A percentile compares a stretch with the other conserved stretches of the same genome.
These are phyloP conservation scores for Mycena sp. DNA, from an alignment of 1,284 basidiomycete genomes.

Conservation along the genomic window DNA sequence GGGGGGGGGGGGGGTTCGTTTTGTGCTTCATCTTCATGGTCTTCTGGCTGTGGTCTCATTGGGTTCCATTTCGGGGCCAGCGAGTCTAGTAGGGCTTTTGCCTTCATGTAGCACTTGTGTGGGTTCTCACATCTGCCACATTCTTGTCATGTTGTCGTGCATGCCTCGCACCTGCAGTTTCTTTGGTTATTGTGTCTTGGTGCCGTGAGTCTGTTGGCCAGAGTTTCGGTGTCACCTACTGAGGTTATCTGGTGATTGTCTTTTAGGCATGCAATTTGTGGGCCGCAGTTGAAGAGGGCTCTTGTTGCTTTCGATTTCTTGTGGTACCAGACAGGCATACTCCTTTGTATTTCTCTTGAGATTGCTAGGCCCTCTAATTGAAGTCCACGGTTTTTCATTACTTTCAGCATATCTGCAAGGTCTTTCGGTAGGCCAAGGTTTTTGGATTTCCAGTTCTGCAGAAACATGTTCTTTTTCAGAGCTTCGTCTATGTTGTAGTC, in stretches of 20 bases:
- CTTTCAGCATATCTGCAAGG: conserved; percentile 11
- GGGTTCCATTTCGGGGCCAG: conserved; percentile 20
- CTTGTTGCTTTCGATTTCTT: background rate
- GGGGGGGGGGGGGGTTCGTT: no score
- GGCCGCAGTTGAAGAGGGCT: background rate
- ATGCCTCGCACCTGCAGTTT: conserved; percentile 4
- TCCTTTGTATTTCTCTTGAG: background rate
- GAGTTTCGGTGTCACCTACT: background rate
- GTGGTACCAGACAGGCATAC: conserved; percentile 21
- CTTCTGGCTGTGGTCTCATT: conserved; percentile 4
- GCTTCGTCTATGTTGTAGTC: no score
- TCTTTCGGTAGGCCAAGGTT: background rate
- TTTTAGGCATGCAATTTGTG: background rate
- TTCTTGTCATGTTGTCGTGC: background rate
- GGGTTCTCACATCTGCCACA: background rate
- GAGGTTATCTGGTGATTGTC: background rate
- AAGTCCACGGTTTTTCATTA: background rate
- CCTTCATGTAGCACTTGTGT: conserved; percentile 7
- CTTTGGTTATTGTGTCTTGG: background rate
- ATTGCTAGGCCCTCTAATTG: conserved; percentile 10
- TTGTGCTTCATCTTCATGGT: no score
- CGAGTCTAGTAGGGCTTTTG: background rate
- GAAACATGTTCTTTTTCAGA: no score
- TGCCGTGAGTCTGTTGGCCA: background rate
- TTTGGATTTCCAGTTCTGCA: conserved; percentile 10